Evolutionary conservation across 1,284 basidiomycete species (phyloP), one percentile per base, ranked within the genome.

Genomic region (Meripilus lineatus): DNA sequence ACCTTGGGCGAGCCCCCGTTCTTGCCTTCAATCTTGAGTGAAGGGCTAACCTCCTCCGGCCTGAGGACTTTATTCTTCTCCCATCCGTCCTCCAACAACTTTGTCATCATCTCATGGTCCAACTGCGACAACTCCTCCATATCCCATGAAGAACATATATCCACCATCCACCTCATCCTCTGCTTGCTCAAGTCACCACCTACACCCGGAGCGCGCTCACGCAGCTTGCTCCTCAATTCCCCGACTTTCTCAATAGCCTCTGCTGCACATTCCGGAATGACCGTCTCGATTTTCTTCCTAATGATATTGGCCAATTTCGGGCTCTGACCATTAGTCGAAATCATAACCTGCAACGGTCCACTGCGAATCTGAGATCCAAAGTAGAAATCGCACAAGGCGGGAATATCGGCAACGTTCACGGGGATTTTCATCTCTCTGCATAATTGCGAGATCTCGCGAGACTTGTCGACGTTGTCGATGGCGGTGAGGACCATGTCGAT

Each of bases 321-420:
- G 3, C 93, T 92, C 55, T 89, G 85, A 21, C 96, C 96, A 45
- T 91, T 92, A 2, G 96, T 99, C 7, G 92, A 95, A 34, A 99
- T 85, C 87, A 98, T 88, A 54, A 97, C 83, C 67, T 97, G 93
- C 30, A 99, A 68, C 0, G 94, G 92, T 0, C 95, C 94, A 50
- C 84, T 78, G 28, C 92, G 84, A 47, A 98, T 84, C 61, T 94
- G 88, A 1, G 91, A 89, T 36, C 96, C 96, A 68, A 99, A 99
- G 72, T 96, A 99, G 62, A 99, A 99, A 68, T 99, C 95, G 72
- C 95, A 99, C 46, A 81, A 78, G 38, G 89, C 82, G 2, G 95
- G 96, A 40, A 98, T 90, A 68, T 99, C 95, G 24, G 96, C 95
- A 46, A 94, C 93, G 65, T 99, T 99, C 50, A 96, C 86, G 3